A percentile compares a stretch with the other conserved stretches of the same genome.
These are phyloP conservation scores for Salix caprea DNA, from an alignment of 345 rosid genomes.

Conservation along the genomic window DNA sequence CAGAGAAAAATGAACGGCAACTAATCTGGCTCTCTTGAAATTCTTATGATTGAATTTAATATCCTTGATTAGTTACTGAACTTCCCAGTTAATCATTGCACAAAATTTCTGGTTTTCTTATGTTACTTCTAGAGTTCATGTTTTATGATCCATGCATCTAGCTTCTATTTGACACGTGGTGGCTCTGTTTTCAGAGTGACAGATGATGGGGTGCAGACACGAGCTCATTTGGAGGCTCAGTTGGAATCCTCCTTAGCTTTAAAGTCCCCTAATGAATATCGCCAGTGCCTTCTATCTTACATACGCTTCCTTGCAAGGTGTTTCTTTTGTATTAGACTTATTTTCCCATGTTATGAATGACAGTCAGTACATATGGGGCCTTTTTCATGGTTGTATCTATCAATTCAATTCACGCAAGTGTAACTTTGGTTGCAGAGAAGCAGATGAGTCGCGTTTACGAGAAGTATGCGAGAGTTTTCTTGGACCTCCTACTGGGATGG, in stretches of 20 bases:
- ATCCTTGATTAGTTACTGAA: conserved; percentile 2
- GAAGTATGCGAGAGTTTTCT: conserved; percentile 94
- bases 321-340: background rate
- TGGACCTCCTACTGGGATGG: conserved; percentile 96
- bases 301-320: conserved; percentile 88
- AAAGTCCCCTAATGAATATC: conserved; percentile 84
- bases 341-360: background rate
- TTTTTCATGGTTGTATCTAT: background rate
- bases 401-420: background rate
- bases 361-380: background rate
- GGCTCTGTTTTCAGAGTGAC: conserved; percentile 55
- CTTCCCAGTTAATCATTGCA: background rate
- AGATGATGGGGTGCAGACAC: conserved; percentile 94
- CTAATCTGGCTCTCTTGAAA: background rate
- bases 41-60: background rate
- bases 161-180: conserved; percentile 7
- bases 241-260: conserved; percentile 81
- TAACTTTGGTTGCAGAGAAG: conserved; percentile 58
- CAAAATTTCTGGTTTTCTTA: background rate
- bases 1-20: background rate
- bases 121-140: background rate
- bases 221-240: conserved; percentile 96
- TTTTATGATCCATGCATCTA: background rate
- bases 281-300: conserved; percentile 91
- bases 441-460: conserved; percentile 89